A percentile compares a stretch with the other conserved stretches of the same genome.
Evolutionary conservation across 1,139 yeast genomes (phyloP).

Genomic region (Pneumocystis carinii): DNA sequence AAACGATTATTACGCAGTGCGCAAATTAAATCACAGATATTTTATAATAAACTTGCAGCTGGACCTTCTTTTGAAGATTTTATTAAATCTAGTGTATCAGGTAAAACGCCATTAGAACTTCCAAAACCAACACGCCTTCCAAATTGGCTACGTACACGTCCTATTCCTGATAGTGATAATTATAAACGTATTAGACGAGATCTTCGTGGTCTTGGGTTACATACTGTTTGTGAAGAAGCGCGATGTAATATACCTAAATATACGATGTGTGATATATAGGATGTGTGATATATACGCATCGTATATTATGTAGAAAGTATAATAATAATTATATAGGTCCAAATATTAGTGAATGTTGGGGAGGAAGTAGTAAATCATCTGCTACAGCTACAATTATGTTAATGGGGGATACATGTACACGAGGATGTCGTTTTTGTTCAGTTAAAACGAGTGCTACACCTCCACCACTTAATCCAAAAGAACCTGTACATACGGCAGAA

Average conservation of each 20-base stretch:
- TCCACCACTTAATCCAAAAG: constrained; percentile 80
- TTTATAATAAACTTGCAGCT: background rate
- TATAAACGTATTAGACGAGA: constrained; percentile 71
- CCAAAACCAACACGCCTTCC: constrained; percentile 36
- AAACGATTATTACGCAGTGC: background rate
- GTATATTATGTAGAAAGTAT: background rate
- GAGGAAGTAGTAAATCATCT: constrained; percentile 76
- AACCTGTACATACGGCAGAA: constrained; percentile 95
- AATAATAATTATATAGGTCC: constrained; percentile 30
- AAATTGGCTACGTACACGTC: constrained; percentile 84
- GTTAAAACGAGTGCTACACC: constrained; percentile 88
- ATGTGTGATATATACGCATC: background rate
- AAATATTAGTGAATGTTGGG: constrained; percentile 99
- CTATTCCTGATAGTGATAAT: constrained; percentile 70
- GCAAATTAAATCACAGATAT: background rate
- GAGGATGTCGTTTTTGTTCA: constrained; percentile 96
- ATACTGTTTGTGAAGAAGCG: constrained; percentile 90
- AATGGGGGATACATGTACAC: constrained; percentile 94
- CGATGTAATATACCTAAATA: constrained; percentile 38
- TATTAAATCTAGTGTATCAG: no score
- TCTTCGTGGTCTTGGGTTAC: constrained; percentile 69
- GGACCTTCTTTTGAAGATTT: background rate
- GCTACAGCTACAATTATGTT: constrained; percentile 99
- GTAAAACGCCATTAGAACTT: background rate
- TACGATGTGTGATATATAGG: background rate